A percentile compares a stretch with the other conserved stretches of the same genome.
phyloP scores from a whole-genome alignment of 257 asterid species.

The Solanum sitiens region DNA sequence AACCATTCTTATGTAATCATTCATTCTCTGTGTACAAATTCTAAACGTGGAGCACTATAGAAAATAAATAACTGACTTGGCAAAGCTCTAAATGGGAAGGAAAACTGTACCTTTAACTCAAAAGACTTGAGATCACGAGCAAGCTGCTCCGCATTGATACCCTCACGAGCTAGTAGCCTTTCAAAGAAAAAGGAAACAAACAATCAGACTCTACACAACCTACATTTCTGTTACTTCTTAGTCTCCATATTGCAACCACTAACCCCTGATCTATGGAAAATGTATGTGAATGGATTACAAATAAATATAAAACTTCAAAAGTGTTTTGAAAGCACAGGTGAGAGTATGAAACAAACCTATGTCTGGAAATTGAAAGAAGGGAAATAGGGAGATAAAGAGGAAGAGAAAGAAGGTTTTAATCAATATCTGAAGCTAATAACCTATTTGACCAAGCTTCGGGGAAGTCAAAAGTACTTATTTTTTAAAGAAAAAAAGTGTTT shows the following conservation, averaged over 20 bases:
- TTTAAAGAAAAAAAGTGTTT: neutral
- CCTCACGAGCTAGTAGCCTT: conserved; percentile 93
- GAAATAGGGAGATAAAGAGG: neutral
- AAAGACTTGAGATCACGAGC: conserved; percentile 98
- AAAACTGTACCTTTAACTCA: conserved; percentile 60
- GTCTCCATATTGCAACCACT: neutral
- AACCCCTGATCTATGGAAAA: neutral
- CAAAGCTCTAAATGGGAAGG: neutral
- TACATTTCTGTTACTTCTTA: neutral
- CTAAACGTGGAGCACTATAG: neutral
- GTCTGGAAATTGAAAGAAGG: neutral
- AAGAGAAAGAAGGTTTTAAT: neutral
- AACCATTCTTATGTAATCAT: neutral
- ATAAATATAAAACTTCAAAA: neutral
- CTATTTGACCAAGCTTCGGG: neutral
- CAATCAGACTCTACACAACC: neutral
- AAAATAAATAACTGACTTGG: neutral
- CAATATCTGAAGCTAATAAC: neutral
- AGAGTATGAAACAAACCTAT: neutral
- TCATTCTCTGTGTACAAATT: neutral
- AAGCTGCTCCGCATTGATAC: conserved; percentile 93
- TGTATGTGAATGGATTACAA: neutral
- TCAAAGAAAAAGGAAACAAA: neutral
- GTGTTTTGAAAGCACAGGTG: neutral
- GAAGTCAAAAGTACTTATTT: neutral